These are phyloP conservation scores for Sarcomyxa edulis DNA, from an alignment of 768 basidiomycete species.

Conservation along the genomic window DNA sequence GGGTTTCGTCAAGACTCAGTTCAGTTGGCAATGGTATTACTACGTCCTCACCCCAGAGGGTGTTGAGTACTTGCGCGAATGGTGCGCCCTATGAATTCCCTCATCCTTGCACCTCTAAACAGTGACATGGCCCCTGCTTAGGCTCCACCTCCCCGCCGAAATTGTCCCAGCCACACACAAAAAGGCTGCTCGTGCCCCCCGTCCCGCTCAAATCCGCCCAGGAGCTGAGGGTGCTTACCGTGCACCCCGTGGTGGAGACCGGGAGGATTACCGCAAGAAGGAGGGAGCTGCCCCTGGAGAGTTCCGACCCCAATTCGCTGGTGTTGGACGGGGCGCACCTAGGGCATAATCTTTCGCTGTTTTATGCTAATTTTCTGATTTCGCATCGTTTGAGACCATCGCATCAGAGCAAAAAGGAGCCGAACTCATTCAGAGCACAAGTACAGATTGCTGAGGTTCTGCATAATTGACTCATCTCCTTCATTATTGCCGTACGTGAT, in stretches of 20 bases:
- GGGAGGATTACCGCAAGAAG: conserved; percentile 92
- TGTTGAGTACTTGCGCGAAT: conserved; percentile 94
- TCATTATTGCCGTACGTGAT: no score
- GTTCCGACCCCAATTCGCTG: conserved; percentile 84
- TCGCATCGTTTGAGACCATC: no score
- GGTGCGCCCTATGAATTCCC: conserved; percentile 28
- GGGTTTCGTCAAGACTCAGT: conserved; percentile 97
- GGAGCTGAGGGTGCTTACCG: conserved; percentile 58
- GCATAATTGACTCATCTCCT: no score
- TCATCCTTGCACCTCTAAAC: background rate
- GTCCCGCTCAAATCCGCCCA: conserved; percentile 70
- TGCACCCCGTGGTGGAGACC: conserved; percentile 80
- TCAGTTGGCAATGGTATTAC: conserved; percentile 99
- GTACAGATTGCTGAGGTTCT: no score
- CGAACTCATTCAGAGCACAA: no score
- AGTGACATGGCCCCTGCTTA: conserved; percentile 28
- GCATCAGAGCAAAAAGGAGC: no score
- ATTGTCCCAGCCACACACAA: conserved; percentile 98
- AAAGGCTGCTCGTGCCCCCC: conserved; percentile 85
- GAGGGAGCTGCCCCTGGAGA: conserved; percentile 85
- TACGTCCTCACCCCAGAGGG: conserved; percentile 97
- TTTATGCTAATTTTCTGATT: no score
- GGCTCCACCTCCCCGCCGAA: conserved; percentile 91
- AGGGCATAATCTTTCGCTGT: no score
- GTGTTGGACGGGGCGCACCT: conserved; percentile 85